Base-by-base conservation (phyloP, 306 rosid genomes). In the Parietaria judaica region DNA sequence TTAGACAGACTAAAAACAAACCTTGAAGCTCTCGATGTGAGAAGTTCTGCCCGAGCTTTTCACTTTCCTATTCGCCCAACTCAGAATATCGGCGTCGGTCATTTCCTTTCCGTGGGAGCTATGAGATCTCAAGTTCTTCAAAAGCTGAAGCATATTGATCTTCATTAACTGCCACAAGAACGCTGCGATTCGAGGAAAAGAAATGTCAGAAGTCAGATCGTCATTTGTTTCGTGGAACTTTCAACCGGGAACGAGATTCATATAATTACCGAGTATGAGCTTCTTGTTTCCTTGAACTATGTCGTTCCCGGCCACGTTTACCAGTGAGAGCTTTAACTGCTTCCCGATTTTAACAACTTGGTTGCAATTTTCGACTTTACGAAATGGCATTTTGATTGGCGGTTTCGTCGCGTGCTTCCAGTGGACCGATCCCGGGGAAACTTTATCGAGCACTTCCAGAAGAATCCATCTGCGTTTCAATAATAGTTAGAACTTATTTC, bases 221-320 rank as follows among this genome's bases (percentile, higher is more conserved):
- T 11, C 31, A 23, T 23, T 23, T 23, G 31, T 23, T 23, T 23
- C 31, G 2, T 23, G 31, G 2, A 23, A 23, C 31, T 23, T 23
- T 23, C 31, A 23, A 23, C 31, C 31, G 31, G 31, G 31, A 23
- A 23, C 31, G 31, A 23, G 31, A 23, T 23, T 23, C 31, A 23
- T 23, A 23, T 45, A n/a, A 44, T 70, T 88, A 94, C 99, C 95
- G 34, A 86, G 90, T 70, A 94, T 81, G 60, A 94, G 99, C 78
- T 94, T 94, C 83, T 94, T 94, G 73, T 94, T 94, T 84, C 95
- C 99, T 80, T 94, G 99, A 58, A 94, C 99, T 38, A 94, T 79
- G 75, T 94, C 99, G 69, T 78, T 84, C 68, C 99, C 99, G 34
- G 85, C 94, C 56, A 94, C 81, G 68, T 94, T 94, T 69, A 94